Evolutionary conservation across 805 yeast species (phyloP), one percentile per base, ranked within the genome.

Genomic region (Yarrowia alimentaria): DNA sequence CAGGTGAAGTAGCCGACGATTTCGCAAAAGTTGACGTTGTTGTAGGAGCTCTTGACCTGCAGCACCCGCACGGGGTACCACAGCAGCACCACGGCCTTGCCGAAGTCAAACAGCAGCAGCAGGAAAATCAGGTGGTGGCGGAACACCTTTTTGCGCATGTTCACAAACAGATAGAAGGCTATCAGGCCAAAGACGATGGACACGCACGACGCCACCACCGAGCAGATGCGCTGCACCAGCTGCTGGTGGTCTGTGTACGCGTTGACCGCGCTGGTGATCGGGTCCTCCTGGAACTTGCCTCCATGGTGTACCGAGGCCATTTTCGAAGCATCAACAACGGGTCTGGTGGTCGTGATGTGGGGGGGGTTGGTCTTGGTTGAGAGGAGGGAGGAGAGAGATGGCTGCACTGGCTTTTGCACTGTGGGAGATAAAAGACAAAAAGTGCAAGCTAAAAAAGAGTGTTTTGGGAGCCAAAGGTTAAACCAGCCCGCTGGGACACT

Each of bases 1-100:
- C 89, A 84, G 0, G 94, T 82, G 64, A 86, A 78, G 71, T 84
- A 88, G 2, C 96, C 96, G 17, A 83, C 73, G 1, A 78, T 77
- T 58, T 80, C 77, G 57, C 82, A 79, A 58, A 82, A 79, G n/a
- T 60, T 62, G 26, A 70, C 65, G 55, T 68, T 71, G 38, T 68
- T 72, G 61, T 77, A 77, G 5, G 75, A 62, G n/a, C 63, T 54
- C 22, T 63, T 57, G 28, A 67, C 66, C 12, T 72, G 61, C 14
- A 76, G 59, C 2, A 78, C 75, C 32, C 81, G 1, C 78, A 49
- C 29, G 0, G 95, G 93, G 62, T 80, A 87, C n/a, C 85, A 67
- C 52, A 86, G 61, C 37, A 86, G 70, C 19, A 81, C 69, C 7
- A 80, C 55, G 0, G 90, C 88, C 63, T 87, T 87, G 24, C 85